These are phyloP conservation scores for Dalbergia cultrata DNA, from an alignment of 306 rosid genomes.

Conservation along the genomic window DNA sequence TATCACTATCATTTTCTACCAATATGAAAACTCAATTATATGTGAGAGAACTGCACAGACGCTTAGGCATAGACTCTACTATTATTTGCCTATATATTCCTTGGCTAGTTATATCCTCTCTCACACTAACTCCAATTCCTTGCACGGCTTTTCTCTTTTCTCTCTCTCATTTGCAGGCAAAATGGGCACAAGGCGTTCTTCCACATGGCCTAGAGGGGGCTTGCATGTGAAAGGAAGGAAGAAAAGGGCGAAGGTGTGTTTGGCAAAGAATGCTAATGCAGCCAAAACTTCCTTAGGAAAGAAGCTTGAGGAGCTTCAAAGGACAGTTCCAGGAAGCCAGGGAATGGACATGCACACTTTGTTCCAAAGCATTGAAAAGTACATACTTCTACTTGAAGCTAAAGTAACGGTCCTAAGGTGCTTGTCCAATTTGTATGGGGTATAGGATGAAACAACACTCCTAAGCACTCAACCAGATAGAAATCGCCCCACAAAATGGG, in stretches of 20 bases:
- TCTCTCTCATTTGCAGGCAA: constrained; percentile 1
- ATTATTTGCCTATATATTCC: constrained; percentile 48
- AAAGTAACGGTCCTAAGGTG: constrained; percentile 66
- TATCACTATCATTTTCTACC: constrained; percentile 31
- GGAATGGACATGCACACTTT: constrained; percentile 57
- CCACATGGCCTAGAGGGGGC: constrained; percentile 49
- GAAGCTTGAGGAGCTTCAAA: constrained; percentile 67
- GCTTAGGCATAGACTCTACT: not conserved
- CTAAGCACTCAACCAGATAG: constrained; percentile 16
- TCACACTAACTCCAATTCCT: constrained; percentile 20
- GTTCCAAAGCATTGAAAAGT: constrained; percentile 60
- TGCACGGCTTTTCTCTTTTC: not conserved
- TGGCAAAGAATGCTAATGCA: constrained; percentile 41
- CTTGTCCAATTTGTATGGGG: constrained; percentile 69
- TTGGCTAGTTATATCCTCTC: constrained; percentile 3
- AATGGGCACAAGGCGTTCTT: constrained; percentile 59
- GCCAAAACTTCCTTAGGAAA: constrained; percentile 40
- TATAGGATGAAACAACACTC: constrained; percentile 37
- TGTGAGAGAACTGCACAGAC: constrained; percentile 40
- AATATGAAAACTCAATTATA: constrained; percentile 43
- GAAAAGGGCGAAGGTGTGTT: constrained; percentile 58
- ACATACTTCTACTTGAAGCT: constrained; percentile 64
- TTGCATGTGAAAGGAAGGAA: constrained; percentile 58
- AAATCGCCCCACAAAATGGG: not conserved
- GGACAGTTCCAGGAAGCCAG: constrained; percentile 58